Evolutionary conservation across 768 basidiomycete genomes (phyloP).

Genomic region (Suillus clintonianus): DNA sequence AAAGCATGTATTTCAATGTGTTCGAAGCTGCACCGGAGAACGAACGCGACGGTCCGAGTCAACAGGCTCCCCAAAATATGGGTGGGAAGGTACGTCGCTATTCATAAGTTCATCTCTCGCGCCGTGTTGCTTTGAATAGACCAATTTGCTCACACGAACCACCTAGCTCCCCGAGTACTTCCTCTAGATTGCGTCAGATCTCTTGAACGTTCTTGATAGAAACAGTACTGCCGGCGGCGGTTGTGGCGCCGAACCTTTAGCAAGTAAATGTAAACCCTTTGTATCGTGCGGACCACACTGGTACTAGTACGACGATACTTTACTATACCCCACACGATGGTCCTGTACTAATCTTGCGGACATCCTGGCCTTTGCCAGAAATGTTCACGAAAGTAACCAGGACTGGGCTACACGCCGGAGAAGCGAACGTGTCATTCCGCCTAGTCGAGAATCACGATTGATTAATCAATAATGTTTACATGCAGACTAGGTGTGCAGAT

Average conservation of each 20-base stretch:
- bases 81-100: constrained; percentile 61
- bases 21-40: constrained; percentile 99
- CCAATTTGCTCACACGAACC: background rate
- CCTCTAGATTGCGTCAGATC: constrained; percentile 34
- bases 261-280: constrained; percentile 9
- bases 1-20: constrained; percentile 91
- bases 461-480: background rate
- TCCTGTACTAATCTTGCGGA: constrained; percentile 4
- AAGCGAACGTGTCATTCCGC: background rate
- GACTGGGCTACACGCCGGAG: background rate
- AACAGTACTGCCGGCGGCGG: constrained; percentile 6
- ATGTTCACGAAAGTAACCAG: background rate
- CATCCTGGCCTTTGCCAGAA: background rate
- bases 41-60: constrained; percentile 84
- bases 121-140: constrained; percentile 1
- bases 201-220: constrained; percentile 6
- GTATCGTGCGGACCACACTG: background rate
- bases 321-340: constrained; percentile 6
- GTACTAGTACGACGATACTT: constrained; percentile 2
- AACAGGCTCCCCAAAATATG: constrained; percentile 72
- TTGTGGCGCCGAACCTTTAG: constrained; percentile 12
- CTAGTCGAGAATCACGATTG: background rate
- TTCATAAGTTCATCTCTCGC: background rate
- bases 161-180: constrained; percentile 81
- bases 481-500: background rate